These are phyloP conservation scores for Candida andamanensis DNA, from an alignment of 805 yeast species.

Conservation along the genomic window DNA sequence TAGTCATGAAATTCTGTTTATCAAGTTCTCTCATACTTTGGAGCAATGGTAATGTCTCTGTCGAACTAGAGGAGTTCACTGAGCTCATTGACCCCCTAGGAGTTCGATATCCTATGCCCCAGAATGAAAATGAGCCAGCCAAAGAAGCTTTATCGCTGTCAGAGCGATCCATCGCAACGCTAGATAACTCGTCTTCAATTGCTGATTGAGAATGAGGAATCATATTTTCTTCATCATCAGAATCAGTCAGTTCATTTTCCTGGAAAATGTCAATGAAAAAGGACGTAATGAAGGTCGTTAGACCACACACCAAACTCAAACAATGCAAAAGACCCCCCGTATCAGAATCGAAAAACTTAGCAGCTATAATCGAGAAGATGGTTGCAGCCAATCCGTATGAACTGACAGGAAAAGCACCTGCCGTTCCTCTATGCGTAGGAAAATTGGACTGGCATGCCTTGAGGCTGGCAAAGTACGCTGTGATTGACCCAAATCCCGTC, in stretches of 20 bases:
- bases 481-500: conserved; percentile 65
- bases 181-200: neutral
- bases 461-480: conserved; percentile 53
- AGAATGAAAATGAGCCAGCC: conserved; percentile 33
- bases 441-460: conserved; percentile 60
- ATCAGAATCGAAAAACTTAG: conserved; percentile 46
- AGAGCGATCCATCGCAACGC: no score
- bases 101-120: conserved; percentile 36
- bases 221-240: conserved; percentile 8
- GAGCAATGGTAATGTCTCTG: conserved; percentile 10
- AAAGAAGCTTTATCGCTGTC: conserved; percentile 11
- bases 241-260: conserved; percentile 22
- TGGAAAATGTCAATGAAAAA: conserved; percentile 39
- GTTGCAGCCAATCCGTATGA: conserved; percentile 70
- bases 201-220: neutral
- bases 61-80: neutral
- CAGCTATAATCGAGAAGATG: conserved; percentile 53
- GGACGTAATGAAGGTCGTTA: conserved; percentile 38
- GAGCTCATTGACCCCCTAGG: conserved; percentile 17
- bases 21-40: conserved; percentile 10
- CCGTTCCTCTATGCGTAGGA: conserved; percentile 65
- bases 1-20: neutral
- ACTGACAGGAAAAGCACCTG: conserved; percentile 64
- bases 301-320: conserved; percentile 50
- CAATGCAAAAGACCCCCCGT: conserved; percentile 53